Base-by-base conservation (phyloP, 1,284 basidiomycete species). In the Mycena citricolor region DNA sequence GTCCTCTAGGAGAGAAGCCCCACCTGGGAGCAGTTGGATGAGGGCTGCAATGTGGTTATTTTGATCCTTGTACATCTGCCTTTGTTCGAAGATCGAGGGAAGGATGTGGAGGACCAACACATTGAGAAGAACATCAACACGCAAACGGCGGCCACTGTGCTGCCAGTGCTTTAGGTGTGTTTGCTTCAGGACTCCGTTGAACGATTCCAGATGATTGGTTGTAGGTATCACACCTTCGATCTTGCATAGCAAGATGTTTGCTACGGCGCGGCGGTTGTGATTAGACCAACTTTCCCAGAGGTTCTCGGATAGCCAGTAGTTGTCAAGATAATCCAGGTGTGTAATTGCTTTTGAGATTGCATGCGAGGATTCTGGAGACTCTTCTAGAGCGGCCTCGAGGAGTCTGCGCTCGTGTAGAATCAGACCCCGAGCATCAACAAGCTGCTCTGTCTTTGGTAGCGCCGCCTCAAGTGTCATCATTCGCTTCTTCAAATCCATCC, bases 271-370 rank as follows among this genome's bases (percentile, higher is more conserved):
- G 14, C 34, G 34, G 16, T 22, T 22, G 21, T 8, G 12, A 16
- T 36, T 22, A 21, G 34, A 36, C 34, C 34, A 36, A 16, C 34
- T 36, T 12, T 36, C 34, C 19, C 20, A 36, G 21, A 36, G 34
- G 10, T 22, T 22, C 7, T 8, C 7, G 10, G 19, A 22, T 8
- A 36, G 19, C 34, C 34, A 36, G 34, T 22, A 36, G 21, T 36
- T 22, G 7, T 22, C 34, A 8, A 36, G 19, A 23, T 36, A 32
- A 8, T 32, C 31, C 8, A 32, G 31, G 14, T 32, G 31, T 16
- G 34, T 16, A 19, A 36, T 36, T 7, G 14, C 10, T n/a, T 29
- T 29, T 6, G 34, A 22, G 19, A 36, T 8, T 10, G 19, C 19
- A 16, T 36, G 20, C 8, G 34, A 17, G 8, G 34, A 17, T 10